phyloP scores from a whole-genome alignment of 805 yeast species.

The Ogataea populi-albae region DNA sequence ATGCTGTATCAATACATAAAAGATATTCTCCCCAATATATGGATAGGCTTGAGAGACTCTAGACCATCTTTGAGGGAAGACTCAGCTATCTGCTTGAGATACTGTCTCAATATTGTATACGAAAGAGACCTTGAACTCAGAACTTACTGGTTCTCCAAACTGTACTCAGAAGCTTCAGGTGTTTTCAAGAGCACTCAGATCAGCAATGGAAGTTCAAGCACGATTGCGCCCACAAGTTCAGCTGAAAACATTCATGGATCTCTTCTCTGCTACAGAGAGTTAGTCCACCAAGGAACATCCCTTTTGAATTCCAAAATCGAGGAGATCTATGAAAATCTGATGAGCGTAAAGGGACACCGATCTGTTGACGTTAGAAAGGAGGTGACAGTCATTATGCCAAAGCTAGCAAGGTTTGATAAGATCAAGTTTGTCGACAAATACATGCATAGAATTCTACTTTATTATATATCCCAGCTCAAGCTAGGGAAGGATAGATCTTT shows the following conservation, averaged over 20 bases:
- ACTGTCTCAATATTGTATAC: slow-evolving; percentile 74
- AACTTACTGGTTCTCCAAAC: slow-evolving; percentile 68
- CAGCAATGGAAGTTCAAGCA: slow-evolving; percentile 7
- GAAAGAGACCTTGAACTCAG: slow-evolving; percentile 71
- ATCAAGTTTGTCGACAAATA: slow-evolving; percentile 74
- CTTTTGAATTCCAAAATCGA: slow-evolving; percentile 70
- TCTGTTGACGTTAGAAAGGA: slow-evolving; percentile 75
- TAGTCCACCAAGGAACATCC: slow-evolving; percentile 68
- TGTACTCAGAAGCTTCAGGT: slow-evolving; percentile 38
- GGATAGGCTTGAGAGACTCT: slow-evolving; percentile 83
- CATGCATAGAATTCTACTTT: slow-evolving; percentile 73
- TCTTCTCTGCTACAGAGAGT: slow-evolving; percentile 74
- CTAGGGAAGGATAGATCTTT: slow-evolving; percentile 69
- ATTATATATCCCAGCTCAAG: slow-evolving; percentile 74
- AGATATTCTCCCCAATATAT: slow-evolving; percentile 74
- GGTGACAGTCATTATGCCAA: slow-evolving; percentile 79
- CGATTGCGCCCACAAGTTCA: slow-evolving; percentile 22
- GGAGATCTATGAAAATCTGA: slow-evolving; percentile 70
- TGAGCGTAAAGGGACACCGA: slow-evolving; percentile 74
- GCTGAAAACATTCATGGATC: slow-evolving; percentile 85
- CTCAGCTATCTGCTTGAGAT: slow-evolving; percentile 76
- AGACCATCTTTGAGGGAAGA: slow-evolving; percentile 74
- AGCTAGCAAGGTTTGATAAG: slow-evolving; percentile 75
- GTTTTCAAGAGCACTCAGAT: slow-evolving; percentile 24
- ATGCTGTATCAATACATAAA: slow-evolving; percentile 73